These are phyloP conservation scores for Stylonectria norvegica DNA, from an alignment of 2,329 filamentous ascomycete genomes.

Conservation along the genomic window DNA sequence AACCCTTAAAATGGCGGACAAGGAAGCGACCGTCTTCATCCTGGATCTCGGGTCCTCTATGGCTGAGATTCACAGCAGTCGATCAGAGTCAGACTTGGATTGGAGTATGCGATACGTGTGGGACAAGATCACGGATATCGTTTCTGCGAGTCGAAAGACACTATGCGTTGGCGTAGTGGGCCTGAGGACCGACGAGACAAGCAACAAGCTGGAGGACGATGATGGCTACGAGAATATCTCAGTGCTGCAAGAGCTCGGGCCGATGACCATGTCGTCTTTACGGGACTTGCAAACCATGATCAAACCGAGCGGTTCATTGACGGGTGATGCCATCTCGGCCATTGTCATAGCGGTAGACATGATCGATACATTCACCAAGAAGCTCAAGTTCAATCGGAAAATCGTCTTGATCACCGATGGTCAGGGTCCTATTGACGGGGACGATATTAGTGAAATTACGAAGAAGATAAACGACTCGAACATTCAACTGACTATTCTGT, in stretches of 20 bases:
- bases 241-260: conserved; percentile 66
- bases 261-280: conserved; percentile 64
- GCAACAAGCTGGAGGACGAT: conserved; percentile 64
- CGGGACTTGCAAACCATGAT: conserved; percentile 61
- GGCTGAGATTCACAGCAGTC: conserved; percentile 66
- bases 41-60: conserved; percentile 87
- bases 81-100: conserved; percentile 76
- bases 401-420: conserved; percentile 87
- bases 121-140: conserved; percentile 77
- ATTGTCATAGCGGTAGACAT: conserved; percentile 82
- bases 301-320: conserved; percentile 62
- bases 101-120: conserved; percentile 90
- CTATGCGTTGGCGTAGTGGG: conserved; percentile 77
- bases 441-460: conserved; percentile 67
- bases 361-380: conserved; percentile 76
- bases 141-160: conserved; percentile 63
- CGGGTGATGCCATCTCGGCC: conserved; percentile 83
- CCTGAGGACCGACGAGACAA: conserved; percentile 73
- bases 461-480: conserved; percentile 69
- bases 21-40: conserved; percentile 90
- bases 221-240: conserved; percentile 79
- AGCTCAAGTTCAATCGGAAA: conserved; percentile 74
- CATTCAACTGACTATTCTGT: conserved; percentile 79
- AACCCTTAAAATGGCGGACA: conserved; percentile 69
- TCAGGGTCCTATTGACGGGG: conserved; percentile 66